These are phyloP conservation scores for Venturia nashicola DNA, from an alignment of 2,329 filamentous ascomycete species.

Conservation along the genomic window DNA sequence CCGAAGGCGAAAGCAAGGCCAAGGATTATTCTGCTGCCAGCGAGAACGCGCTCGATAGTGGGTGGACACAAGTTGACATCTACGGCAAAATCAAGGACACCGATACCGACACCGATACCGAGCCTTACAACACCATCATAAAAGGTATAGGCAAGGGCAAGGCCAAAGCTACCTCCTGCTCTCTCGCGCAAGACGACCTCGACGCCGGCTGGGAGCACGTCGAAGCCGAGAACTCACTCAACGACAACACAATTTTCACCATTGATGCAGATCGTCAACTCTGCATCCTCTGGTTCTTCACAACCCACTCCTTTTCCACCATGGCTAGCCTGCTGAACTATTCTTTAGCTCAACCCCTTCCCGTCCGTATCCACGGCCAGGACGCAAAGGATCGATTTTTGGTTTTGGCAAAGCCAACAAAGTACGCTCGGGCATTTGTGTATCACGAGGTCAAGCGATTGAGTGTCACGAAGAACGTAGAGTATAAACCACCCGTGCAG, in stretches of 20 bases:
- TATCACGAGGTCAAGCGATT: not conserved
- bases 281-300: slow-evolving; percentile 8
- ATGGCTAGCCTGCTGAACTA: slow-evolving; percentile 1
- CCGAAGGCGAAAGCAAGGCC: not conserved
- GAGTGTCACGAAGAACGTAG: not conserved
- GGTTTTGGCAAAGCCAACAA: not conserved
- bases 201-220: not conserved
- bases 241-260: not conserved
- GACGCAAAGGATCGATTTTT: not conserved
- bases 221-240: not conserved
- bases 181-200: not conserved
- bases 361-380: not conserved
- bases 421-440: not conserved
- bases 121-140: not conserved
- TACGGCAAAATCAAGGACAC: not conserved
- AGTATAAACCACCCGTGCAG: not conserved
- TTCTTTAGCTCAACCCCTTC: not conserved
- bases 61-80: not conserved
- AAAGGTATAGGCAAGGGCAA: not conserved
- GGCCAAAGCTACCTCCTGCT: not conserved
- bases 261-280: not conserved
- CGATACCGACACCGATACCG: not conserved
- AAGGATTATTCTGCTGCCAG: not conserved
- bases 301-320: not conserved
- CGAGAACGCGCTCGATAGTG: not conserved